Conservation (phyloP, 2,329 filamentous ascomycete species). For the Colletotrichum horii region DNA sequence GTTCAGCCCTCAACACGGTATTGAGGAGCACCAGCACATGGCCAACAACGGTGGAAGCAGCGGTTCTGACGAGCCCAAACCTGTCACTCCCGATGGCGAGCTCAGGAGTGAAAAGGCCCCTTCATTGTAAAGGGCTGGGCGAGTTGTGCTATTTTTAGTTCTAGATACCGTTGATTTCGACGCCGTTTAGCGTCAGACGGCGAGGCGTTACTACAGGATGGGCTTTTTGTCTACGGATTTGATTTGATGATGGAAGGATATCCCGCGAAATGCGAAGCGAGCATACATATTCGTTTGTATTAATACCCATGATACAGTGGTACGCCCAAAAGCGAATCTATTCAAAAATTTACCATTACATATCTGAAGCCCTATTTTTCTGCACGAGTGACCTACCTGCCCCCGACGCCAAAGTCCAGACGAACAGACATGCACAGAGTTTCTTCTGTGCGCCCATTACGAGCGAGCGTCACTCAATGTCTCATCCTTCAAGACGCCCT, state of each 20-base stretch:
- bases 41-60: constrained; percentile 25
- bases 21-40: constrained; percentile 64
- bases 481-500: not conserved
- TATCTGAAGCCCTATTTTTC: not conserved
- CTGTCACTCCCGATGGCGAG: constrained; percentile 10
- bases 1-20: constrained; percentile 73
- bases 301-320: constrained; percentile 19
- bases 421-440: not conserved
- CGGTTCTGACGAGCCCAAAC: constrained; percentile 17
- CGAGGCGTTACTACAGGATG: constrained; percentile 21
- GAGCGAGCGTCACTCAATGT: not conserved
- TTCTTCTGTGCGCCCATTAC: not conserved
- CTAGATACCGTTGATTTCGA: constrained; percentile 1
- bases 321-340: constrained; percentile 2
- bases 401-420: not conserved
- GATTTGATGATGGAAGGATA: constrained; percentile 13
- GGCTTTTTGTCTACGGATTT: not conserved
- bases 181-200: not conserved
- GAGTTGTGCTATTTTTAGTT: not conserved
- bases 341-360: not conserved
- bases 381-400: not conserved
- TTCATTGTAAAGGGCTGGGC: not conserved
- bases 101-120: constrained; percentile 18
- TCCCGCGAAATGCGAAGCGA: constrained; percentile 17
- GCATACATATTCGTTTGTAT: constrained; percentile 10